A percentile compares a stretch with the other conserved stretches of the same genome.
Conservation (phyloP, 257 asterid genomes). For the Knoxia roxburghii region DNA sequence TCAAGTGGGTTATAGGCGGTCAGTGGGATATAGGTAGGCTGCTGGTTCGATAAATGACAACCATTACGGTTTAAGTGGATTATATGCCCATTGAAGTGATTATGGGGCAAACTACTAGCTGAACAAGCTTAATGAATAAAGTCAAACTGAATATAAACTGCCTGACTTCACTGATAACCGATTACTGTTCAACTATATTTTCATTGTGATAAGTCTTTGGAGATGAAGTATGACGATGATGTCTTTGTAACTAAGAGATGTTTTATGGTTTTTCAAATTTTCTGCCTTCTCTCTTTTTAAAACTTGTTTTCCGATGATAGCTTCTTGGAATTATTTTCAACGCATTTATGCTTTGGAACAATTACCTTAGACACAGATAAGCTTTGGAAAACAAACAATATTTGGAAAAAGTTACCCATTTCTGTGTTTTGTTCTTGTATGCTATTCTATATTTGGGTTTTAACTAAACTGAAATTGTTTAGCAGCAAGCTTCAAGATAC, state of each 20-base stretch:
- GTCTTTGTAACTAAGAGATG: too few relatives aligned
- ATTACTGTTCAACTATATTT: neutral
- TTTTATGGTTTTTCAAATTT: too few relatives aligned
- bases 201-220: neutral
- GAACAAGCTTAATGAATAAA: neutral
- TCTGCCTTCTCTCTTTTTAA: neutral
- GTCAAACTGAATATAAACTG: neutral
- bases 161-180: neutral
- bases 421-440: neutral
- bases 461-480: slow-evolving; percentile 24
- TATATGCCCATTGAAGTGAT: neutral
- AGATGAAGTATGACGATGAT: neutral
- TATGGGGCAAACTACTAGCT: neutral
- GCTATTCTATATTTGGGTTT: slow-evolving; percentile 9
- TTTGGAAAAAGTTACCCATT: slow-evolving; percentile 1
- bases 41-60: too few relatives aligned
- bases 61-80: neutral
- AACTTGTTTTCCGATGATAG: neutral
- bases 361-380: neutral
- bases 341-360: neutral
- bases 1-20: too few relatives aligned
- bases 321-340: neutral
- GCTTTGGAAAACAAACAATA: neutral
- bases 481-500: slow-evolving; percentile 56
- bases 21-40: too few relatives aligned